Evolutionary conservation across 176 grass and related monocot species (phyloP).

Genomic region (Juncus inflexus): DNA sequence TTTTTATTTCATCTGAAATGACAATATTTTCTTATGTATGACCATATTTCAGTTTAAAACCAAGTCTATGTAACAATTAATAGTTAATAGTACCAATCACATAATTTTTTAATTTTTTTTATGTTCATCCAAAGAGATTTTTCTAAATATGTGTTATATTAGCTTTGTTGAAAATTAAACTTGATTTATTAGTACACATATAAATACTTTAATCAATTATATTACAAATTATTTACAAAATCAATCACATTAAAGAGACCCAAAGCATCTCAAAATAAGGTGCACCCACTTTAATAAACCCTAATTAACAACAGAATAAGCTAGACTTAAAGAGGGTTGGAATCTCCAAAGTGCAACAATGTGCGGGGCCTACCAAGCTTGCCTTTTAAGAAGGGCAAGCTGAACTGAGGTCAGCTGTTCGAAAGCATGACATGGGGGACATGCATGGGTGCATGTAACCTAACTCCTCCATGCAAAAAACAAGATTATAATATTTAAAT

Average conservation of each 20-base stretch:
- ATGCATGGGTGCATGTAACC: conserved; percentile 25
- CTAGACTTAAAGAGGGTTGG: conserved; percentile 2
- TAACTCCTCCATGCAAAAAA: conserved; percentile 13
- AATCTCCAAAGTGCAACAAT: background rate
- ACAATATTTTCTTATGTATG: too few relatives aligned
- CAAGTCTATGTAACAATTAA: too few relatives aligned
- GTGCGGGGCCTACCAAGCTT: conserved; percentile 7
- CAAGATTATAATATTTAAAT: background rate
- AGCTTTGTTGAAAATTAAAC: too few relatives aligned
- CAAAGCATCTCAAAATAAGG: conserved; percentile 19
- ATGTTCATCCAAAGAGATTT: background rate
- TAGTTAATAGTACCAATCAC: too few relatives aligned
- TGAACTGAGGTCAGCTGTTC: conserved; percentile 12
- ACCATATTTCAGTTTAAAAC: too few relatives aligned
- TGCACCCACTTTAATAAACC: conserved; percentile 25
- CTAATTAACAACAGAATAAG: conserved; percentile 16
- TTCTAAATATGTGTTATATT: too few relatives aligned
- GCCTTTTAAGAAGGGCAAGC: conserved; percentile 25
- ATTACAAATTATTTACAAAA: background rate
- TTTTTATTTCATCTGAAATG: too few relatives aligned
- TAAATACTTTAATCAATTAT: too few relatives aligned
- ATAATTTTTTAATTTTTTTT: too few relatives aligned
- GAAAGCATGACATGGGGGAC: conserved; percentile 27
- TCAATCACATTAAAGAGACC: conserved; percentile 1
- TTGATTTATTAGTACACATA: too few relatives aligned